Conservation (phyloP, 2,329 filamentous ascomycete species). For the Paraphoma chrysanthemicola region DNA sequence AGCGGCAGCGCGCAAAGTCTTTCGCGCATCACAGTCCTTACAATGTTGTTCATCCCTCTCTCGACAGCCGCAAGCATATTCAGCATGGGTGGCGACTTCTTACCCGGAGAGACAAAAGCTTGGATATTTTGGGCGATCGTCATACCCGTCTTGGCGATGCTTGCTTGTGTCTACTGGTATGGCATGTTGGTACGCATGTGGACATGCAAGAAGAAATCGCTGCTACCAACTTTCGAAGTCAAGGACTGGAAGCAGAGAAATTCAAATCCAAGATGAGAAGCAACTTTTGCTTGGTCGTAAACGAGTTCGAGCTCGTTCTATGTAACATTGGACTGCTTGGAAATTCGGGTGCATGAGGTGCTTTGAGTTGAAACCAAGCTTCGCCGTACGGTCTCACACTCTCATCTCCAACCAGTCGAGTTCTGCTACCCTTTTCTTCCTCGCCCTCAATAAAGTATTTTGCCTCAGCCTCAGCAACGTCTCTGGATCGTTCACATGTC, state of each 20-base stretch:
- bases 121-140: conserved; percentile 13
- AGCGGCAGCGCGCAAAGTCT: conserved; percentile 9
- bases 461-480: no score
- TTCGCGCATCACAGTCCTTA: conserved; percentile 7
- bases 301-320: no score
- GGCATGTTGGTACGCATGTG: neutral
- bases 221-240: neutral
- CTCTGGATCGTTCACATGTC: no score
- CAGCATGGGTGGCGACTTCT: conserved; percentile 10
- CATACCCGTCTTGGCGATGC: neutral
- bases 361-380: no score
- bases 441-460: no score
- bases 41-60: conserved; percentile 15
- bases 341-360: no score
- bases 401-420: no score
- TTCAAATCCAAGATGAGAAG: neutral
- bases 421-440: no score
- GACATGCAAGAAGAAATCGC: neutral
- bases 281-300: no score
- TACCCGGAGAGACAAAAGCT: conserved; percentile 5
- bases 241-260: neutral
- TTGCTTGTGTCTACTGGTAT: neutral
- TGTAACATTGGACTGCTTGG: no score
- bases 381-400: no score
- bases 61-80: conserved; percentile 10